Base-by-base conservation (phyloP, 495 filamentous ascomycete species). In the Collariella sp. region DNA sequence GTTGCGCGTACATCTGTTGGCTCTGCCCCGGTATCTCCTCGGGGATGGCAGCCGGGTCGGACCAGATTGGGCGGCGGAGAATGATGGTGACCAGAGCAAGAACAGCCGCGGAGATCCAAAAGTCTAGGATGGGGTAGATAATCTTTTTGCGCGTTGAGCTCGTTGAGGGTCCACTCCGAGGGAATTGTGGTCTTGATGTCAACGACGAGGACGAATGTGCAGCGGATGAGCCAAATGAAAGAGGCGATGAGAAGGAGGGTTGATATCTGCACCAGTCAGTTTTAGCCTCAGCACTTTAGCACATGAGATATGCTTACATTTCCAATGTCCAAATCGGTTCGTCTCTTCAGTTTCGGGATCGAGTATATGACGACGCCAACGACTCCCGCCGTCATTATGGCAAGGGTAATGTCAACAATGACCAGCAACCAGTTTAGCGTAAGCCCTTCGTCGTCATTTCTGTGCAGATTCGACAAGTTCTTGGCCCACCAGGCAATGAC, bases 181-280 rank as follows among this genome's bases (percentile, higher is more conserved):
- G n/a, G 31, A 2, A 38, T 33, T 9, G 38, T 19, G 4, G 15
- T 23, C 40, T 59, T 59, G 51, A 52, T 46, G 22, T 23, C 38
- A 5, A 43, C 36, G 5, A 38, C 35, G 5, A 46, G 12, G 24
- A 23, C 18, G 42, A 52, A 55, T 18, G 31, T 33, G 34, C 49
- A 58, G 52, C 50, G 50, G 33, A 57, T 13, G 31, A 48, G 24
- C 52, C 52, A 59, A 15, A 59, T 46, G 18, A 47, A 18, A 7
- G 57, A 50, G 5, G 57, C 46, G 7, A 36, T 13, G 1, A 51
- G n/a, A 22, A 59, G 42, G 1, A 55, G 41, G 7, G 36, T 29
- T 1, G 57, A 48, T 4, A 52, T 39, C 51, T 47, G 18, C 16
- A 9, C 9, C 26, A 9, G 1, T 18, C 24, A 46, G 43, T 46